phyloP scores from a whole-genome alignment of 108 stramenopile species.

The Cyclotella kingstonii region DNA sequence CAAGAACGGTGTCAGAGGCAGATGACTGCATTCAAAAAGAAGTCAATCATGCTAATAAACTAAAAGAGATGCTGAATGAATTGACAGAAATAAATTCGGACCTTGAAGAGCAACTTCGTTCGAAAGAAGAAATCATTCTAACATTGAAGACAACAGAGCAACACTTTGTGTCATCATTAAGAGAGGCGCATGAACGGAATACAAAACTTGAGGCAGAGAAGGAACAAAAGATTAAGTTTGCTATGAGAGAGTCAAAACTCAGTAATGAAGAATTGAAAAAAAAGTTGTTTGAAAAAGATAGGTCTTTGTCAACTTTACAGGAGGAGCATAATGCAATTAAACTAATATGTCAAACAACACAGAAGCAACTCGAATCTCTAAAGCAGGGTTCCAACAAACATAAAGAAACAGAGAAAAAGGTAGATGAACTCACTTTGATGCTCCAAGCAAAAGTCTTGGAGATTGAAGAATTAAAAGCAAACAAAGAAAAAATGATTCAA shows the following conservation, averaged over 20 bases:
- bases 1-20: constrained; percentile 27
- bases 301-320: background rate
- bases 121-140: constrained; percentile 18
- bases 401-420: constrained; percentile 6
- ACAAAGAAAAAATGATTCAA: constrained; percentile 14
- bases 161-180: constrained; percentile 5
- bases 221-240: constrained; percentile 5
- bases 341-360: background rate
- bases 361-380: background rate
- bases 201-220: background rate
- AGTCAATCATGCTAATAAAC: constrained; percentile 16
- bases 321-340: constrained; percentile 11
- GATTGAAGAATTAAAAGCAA: constrained; percentile 5
- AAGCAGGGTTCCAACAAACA: constrained; percentile 1
- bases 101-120: constrained; percentile 22
- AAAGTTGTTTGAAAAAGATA: constrained; percentile 11
- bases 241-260: constrained; percentile 2
- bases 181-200: constrained; percentile 16
- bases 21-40: constrained; percentile 33
- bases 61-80: constrained; percentile 33
- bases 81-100: constrained; percentile 31
- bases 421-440: constrained; percentile 4
- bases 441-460: constrained; percentile 20
- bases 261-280: constrained; percentile 5
- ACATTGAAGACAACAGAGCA: constrained; percentile 18